Evolutionary conservation across 2,329 filamentous ascomycete genomes (phyloP).

Genomic region (Nannizzia gypsea): DNA sequence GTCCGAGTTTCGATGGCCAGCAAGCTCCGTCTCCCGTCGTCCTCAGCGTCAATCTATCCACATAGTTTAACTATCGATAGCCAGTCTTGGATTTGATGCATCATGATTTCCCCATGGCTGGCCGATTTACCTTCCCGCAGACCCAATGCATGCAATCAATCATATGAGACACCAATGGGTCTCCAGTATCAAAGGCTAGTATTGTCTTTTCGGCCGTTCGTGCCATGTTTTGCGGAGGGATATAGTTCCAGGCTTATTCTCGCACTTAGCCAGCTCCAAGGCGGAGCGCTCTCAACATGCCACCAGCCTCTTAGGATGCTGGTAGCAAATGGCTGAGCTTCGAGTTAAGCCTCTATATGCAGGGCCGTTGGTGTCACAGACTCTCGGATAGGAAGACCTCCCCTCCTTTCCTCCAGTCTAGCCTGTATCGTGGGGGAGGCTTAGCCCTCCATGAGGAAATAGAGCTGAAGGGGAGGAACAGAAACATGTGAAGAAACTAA

Average conservation of each 20-base stretch:
- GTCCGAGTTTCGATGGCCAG: not conserved
- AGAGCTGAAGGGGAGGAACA: not conserved
- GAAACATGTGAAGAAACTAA: slow-evolving; percentile 2
- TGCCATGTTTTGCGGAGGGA: not conserved
- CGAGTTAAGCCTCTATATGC: slow-evolving; percentile 3
- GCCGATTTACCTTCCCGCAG: not conserved
- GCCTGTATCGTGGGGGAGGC: not conserved
- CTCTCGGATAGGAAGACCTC: not conserved
- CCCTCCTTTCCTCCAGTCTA: not conserved
- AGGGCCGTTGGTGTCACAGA: not conserved
- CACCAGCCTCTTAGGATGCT: not conserved
- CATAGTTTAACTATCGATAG: not conserved
- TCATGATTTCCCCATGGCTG: not conserved
- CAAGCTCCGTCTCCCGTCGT: slow-evolving; percentile 1
- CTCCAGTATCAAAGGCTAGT: not conserved
- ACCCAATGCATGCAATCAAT: not conserved
- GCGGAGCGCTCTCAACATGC: not conserved
- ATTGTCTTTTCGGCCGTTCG: not conserved
- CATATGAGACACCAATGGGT: not conserved
- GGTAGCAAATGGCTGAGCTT: not conserved
- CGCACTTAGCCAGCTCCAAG: not conserved
- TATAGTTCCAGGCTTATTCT: not conserved
- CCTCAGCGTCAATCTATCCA: not conserved
- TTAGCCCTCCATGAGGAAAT: not conserved
- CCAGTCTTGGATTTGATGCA: not conserved